Evolutionary conservation across 2,329 filamentous ascomycete genomes (phyloP).

Genomic region (Camillea tinctor): DNA sequence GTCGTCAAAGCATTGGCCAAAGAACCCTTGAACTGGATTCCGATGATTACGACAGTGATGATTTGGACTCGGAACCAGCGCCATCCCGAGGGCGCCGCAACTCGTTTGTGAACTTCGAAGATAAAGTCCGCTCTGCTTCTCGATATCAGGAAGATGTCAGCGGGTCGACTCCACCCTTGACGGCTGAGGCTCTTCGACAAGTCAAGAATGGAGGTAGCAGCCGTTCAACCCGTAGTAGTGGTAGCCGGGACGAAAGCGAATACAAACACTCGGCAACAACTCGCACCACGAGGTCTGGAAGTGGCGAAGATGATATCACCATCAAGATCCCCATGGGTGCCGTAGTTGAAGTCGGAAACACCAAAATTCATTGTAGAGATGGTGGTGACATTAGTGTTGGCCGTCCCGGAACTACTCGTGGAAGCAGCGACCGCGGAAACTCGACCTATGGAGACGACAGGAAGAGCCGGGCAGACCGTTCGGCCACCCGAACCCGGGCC

Average conservation of each 20-base stretch:
- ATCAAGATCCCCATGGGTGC: conserved; percentile 58
- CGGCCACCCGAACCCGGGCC: conserved; percentile 45
- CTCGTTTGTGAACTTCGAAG: conserved; percentile 40
- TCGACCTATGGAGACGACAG: conserved; percentile 51
- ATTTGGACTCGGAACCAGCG: conserved; percentile 22
- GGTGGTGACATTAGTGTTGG: conserved; percentile 60
- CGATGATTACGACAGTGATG: conserved; percentile 13
- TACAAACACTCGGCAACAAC: conserved; percentile 62
- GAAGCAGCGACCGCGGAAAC: conserved; percentile 52
- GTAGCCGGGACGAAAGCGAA: conserved; percentile 63
- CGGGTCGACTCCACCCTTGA: conserved; percentile 47
- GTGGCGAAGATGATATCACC: conserved; percentile 56
- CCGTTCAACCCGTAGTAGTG: conserved; percentile 57
- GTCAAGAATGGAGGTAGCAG: conserved; percentile 51
- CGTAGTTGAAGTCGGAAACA: conserved; percentile 54
- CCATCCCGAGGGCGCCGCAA: conserved; percentile 33
- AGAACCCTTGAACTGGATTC: not conserved
- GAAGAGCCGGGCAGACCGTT: conserved; percentile 40
- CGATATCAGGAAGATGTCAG: conserved; percentile 54
- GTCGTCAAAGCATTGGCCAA: conserved; percentile 22
- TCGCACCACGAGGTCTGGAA: conserved; percentile 56
- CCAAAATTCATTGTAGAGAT: conserved; percentile 58
- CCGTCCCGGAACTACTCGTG: conserved; percentile 34
- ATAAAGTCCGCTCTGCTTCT: conserved; percentile 43
- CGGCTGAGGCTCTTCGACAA: conserved; percentile 54